Evolutionary conservation across 2,329 filamentous ascomycete species (phyloP).

Genomic region (Xylaria arbuscula): DNA sequence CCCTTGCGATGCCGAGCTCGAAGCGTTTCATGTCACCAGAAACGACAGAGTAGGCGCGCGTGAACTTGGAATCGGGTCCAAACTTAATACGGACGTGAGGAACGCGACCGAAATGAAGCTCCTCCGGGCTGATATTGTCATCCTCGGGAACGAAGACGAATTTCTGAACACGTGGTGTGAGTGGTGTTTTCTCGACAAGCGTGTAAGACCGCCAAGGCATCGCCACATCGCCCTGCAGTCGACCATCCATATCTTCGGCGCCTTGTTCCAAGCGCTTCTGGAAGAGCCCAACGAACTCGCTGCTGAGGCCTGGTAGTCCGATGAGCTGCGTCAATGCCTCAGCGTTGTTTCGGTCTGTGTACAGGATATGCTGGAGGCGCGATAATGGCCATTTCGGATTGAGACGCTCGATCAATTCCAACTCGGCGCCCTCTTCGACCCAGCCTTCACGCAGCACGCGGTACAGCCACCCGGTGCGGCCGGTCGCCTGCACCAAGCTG

Average conservation of each 20-base stretch:
- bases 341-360: constrained; percentile 62
- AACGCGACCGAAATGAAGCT: constrained; percentile 54
- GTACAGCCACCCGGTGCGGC: constrained; percentile 73
- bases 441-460: constrained; percentile 66
- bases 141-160: constrained; percentile 62
- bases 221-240: constrained; percentile 43
- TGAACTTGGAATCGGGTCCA: constrained; percentile 64
- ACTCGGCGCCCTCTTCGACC: constrained; percentile 65
- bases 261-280: constrained; percentile 61
- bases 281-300: constrained; percentile 60
- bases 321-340: constrained; percentile 63
- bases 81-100: constrained; percentile 69
- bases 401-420: constrained; percentile 64
- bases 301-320: constrained; percentile 60
- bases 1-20: constrained; percentile 69
- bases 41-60: constrained; percentile 67
- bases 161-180: constrained; percentile 63
- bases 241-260: constrained; percentile 48
- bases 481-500: constrained; percentile 63
- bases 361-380: constrained; percentile 69
- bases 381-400: constrained; percentile 70
- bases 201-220: constrained; percentile 58
- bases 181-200: constrained; percentile 60
- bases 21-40: constrained; percentile 62
- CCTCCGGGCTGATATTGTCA: constrained; percentile 48